Percentiles rank a stretch among this genome's conserved stretches.
Evolutionary conservation across 108 stramenopile genomes (phyloP).

Genomic region (Pseudonitzschia delicatissima): DNA sequence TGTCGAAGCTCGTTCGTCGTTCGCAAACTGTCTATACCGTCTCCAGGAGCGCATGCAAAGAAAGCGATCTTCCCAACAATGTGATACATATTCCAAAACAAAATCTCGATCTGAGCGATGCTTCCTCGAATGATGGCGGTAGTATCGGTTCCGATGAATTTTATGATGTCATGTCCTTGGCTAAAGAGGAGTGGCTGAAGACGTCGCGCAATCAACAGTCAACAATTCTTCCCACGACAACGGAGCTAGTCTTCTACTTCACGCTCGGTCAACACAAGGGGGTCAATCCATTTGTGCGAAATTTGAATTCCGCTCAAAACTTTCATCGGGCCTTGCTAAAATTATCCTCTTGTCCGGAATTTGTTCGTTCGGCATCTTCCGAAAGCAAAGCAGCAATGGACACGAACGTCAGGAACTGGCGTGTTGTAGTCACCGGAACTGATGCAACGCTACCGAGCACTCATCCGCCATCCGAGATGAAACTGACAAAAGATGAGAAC

Average conservation of each 20-base stretch:
- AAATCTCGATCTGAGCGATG: constrained; percentile 1
- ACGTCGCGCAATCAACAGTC: no score
- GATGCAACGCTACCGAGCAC: constrained; percentile 26
- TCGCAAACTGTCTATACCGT: constrained; percentile 16
- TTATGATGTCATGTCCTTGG: not conserved
- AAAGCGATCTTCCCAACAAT: not conserved
- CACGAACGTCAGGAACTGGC: not conserved
- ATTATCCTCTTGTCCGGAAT: not conserved
- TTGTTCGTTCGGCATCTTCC: not conserved
- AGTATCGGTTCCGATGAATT: constrained; percentile 6
- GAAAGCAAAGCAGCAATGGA: not conserved
- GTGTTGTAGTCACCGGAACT: constrained; percentile 26
- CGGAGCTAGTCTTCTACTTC: constrained; percentile 16
- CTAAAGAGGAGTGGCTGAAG: not conserved
- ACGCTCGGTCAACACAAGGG: constrained; percentile 34
- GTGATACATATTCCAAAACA: constrained; percentile 4
- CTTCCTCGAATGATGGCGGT: not conserved
- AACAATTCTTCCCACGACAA: not conserved
- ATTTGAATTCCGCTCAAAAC: constrained; percentile 19
- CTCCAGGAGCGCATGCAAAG: constrained; percentile 1
- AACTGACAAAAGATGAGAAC: not conserved
- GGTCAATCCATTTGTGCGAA: constrained; percentile 21
- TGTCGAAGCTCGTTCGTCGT: constrained; percentile 4
- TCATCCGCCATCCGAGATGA: constrained; percentile 3
- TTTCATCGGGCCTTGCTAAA: constrained; percentile 12